Evolutionary conservation across 306 rosid genomes (phyloP), one percentile per base, ranked within the genome.

Genomic region (Vicia faba): DNA sequence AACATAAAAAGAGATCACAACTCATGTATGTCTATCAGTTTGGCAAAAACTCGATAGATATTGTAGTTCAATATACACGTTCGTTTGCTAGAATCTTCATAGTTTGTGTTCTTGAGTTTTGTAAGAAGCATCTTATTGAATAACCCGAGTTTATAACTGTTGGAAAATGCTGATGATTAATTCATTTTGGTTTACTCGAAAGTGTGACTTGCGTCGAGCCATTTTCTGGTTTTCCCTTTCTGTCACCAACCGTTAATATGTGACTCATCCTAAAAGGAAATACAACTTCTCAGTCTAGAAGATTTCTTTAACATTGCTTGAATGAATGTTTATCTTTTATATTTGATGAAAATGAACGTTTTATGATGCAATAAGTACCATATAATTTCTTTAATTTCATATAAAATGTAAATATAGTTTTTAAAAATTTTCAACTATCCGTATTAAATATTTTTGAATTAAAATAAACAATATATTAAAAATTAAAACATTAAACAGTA

Each of bases 1-100:
- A 55, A 92, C 96, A 63, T 92, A 73, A 79, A 49, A 55, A 31
- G 55, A 56, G 72, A 50, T 54, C 33, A 57, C 9, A 5, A 43
- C 70, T 60, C 26, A 1, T 41, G 4, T 4, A 38, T 48, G 31
- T 20, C 10, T 19, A 54, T 26, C 11, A 15, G 69, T 76, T 75
- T 53, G 59, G 50, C 55, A 14, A 39, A 71, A 68, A 15, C 69
- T 38, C 36, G 19, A 14, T n/a, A 28, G 53, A 67, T 68, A 29
- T 40, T 72, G 53, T 49, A 33, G 62, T 72, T 64, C 51, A 38
- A 3, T 36, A 61, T 36, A 39, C 43, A 44, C 23, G 40, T 48
- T 41, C 76, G 38, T 14, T 61, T 72, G 66, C 14, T 55, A 40
- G 76, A 68, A 49, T 68, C 50, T 46, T 64, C 58, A 5, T 45